Evolutionary conservation across 257 asterid genomes (phyloP).

Genomic region (Prunella vulgaris): DNA sequence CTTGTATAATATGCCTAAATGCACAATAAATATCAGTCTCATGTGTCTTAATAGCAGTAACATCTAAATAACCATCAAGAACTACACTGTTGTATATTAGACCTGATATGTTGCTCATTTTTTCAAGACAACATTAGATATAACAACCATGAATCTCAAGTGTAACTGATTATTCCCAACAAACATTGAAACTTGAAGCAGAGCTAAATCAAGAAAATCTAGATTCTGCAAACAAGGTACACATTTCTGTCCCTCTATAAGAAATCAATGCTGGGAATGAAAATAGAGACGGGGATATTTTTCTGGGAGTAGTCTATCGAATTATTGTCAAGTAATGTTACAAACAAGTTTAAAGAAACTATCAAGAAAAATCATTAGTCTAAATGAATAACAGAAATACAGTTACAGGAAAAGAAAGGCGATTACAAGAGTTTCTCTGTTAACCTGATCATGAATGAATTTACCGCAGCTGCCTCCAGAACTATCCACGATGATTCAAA

Average conservation of each 20-base stretch:
- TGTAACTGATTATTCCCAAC: not conserved
- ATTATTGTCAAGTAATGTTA: slow-evolving; percentile 26
- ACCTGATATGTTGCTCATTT: not conserved
- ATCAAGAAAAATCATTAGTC: slow-evolving; percentile 16
- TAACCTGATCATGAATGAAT: slow-evolving; percentile 90
- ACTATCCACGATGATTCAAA: slow-evolving; percentile 97
- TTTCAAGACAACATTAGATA: not conserved
- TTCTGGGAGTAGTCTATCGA: slow-evolving; percentile 18
- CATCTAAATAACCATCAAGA: not conserved
- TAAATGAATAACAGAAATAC: slow-evolving; percentile 27
- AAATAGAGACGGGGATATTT: not conserved
- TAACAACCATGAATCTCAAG: not conserved
- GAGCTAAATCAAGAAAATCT: slow-evolving; percentile 1
- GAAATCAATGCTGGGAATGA: not conserved
- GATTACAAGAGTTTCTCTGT: slow-evolving; percentile 74
- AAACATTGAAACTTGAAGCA: not conserved
- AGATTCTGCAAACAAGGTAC: slow-evolving; percentile 2
- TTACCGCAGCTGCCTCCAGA: slow-evolving; percentile 74
- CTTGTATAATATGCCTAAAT: not conserved
- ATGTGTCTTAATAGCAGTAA: too few relatives aligned
- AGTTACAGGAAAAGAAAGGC: slow-evolving; percentile 18
- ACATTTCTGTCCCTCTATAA: not conserved
- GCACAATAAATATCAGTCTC: not conserved
- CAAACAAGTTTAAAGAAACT: slow-evolving; percentile 26
- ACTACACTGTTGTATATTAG: not conserved